Evolutionary conservation across 2,329 filamentous ascomycete genomes (phyloP), one percentile per base, ranked within the genome.

Genomic region (Cladosporium sp.): DNA sequence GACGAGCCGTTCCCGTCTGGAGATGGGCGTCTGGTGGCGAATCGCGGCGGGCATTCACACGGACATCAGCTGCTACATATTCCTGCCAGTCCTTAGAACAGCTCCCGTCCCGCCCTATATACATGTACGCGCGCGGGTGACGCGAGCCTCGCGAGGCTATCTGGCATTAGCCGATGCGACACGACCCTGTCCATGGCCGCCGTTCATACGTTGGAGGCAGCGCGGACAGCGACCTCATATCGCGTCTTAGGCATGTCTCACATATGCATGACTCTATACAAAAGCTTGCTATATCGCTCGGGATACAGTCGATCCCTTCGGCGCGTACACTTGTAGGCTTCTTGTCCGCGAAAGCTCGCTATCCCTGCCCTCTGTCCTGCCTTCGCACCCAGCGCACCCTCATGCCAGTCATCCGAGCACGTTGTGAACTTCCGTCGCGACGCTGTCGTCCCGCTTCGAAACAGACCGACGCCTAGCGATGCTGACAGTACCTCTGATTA

Each of bases 261-360:
- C 51, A 44, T 54, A 54, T 54, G 51, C 51, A 54, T 54, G 37
- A 54, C 51, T 32, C n/a, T 44, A 45, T 55, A 47, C 47, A 50
- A 50, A 55, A 55, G 52, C 52, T 55, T 55, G 52, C 52, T 55
- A 55, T 55, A 55, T 55, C 40, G 17, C 52, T 36, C 28, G 34
- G 25, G 32, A 25, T 45, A 28, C 28, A 42, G 50, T 19, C 37
- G 50, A 42, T 42, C 36, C 12, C 28, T 42, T 35, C n/a, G 20
- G 52, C 40, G 28, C 32, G 40, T 55, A 45, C 39, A 45, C 40
- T 35, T 45, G 52, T 55, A 55, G 32, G 24, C 28, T 32, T 55
- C 39, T 36, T 44, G 50, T 24, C 35, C 17, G 48, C 19, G 15
- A 42, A 53, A 53, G 50, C 50, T 53, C 44, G n/a, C 25, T 22